Evolutionary conservation across 176 grass and related monocot genomes (phyloP), one percentile per base, ranked within the genome.

Genomic region (Alopecurus myosuroides): DNA sequence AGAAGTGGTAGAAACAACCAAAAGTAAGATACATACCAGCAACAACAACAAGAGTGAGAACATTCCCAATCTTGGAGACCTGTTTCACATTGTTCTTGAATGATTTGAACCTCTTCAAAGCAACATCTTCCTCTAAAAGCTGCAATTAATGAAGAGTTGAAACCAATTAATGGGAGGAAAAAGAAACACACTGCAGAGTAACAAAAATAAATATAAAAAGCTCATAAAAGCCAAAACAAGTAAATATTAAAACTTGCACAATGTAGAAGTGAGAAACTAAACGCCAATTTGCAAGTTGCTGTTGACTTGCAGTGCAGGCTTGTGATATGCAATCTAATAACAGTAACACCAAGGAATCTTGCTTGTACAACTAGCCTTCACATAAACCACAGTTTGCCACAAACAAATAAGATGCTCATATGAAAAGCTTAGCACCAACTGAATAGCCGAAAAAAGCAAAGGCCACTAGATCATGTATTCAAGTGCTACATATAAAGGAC

Each of bases 81-180:
- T 56, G 87, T 53, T 94, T 94, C 75, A 92, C 85, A 80, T 40
- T 88, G 60, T 86, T 94, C 74, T 92, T 92, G 70, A 86, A 92
- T 73, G 87, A 94, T 81, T 90, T 94, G 87, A 94, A 94, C 79
- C 85, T 90, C 85, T 90, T 92, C 42, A 94, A 82, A 77, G 87
- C 87, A 86, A 72, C 53, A 88, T 94, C 93, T 50, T 94, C 93
- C 88, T 90, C 90, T 65, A 94, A 77, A 70, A 94, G 93, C 93
- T 94, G 90, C 51, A 52, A 81, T 50, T 39, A 74, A 39, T 41
- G 22, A 74, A 69, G 70, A 33, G 20, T 76, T 41, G 80, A 77
- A 81, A 45, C 36, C 70, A 84, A 77, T 5, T 61, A 28, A 51
- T 61, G 42, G 7, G 18, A 28, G 9, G 13, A 49, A 22, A 70